Base-by-base conservation (phyloP, 2,329 filamentous ascomycete species). In the Parascedosporium putredinis region DNA sequence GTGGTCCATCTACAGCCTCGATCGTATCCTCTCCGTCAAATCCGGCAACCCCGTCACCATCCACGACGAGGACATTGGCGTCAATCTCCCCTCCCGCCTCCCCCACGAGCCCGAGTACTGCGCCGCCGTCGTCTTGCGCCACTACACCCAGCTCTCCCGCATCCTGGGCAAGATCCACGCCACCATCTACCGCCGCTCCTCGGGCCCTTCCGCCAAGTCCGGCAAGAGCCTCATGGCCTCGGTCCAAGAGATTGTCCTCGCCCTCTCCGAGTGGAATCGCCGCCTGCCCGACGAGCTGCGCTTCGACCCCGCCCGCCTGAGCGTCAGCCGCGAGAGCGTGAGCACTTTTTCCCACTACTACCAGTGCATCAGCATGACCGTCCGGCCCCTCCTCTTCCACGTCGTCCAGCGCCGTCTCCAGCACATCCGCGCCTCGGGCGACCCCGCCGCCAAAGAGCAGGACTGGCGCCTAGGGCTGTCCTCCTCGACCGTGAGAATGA, bases 281-380 rank as follows among this genome's bases (percentile, higher is more conserved):
- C 64, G 71, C 22, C 58, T 78, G 3, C 75, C 75, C 0, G 62
- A 66, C 22, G 60, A 65, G 8, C 60, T 79, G 10, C 68, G 71
- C 2, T 70, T 77, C 43, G 69, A 76, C 54, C 72, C 73, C 14
- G 64, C 62, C 1, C 65, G 62, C 3, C 64, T 73, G 5, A 66
- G 67, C 50, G 67, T 72, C 42, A 69, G 67, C 36, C 70, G 74
- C 10, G 73, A 76, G 58, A 69, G 66, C 8, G 70, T 77, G 4
- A 75, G 72, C 1, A 73, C 71, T 3, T 70, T 74, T 49, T 59
- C 76, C 20, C 75, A 79, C 54, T 78, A 77, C 54, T 76, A 76
- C 52, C 74, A 76, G 40, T 78, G 75, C 56, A 70, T 78, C 56
- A 76, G 77, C 55, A 78, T 79, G 74, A 75, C 74, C 0, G 72